Percentiles rank a stretch among this genome's conserved stretches.
These are phyloP conservation scores for Alternaria arbusti DNA, from an alignment of 2,329 filamentous ascomycete genomes.

Conservation along the genomic window DNA sequence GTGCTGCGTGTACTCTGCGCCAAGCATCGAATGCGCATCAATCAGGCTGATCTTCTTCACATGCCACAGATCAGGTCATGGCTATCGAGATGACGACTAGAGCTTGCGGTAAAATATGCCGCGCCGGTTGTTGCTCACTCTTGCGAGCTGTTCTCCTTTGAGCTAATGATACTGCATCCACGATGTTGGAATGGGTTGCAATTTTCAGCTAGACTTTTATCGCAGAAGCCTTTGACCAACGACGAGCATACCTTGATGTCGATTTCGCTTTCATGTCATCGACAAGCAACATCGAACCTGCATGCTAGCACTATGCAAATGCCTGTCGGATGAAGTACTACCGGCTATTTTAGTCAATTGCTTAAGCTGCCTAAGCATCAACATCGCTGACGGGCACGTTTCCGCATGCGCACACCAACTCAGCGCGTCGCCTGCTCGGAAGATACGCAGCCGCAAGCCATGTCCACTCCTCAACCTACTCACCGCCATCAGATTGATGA, in stretches of 20 bases:
- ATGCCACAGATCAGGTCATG: background rate
- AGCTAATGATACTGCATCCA: background rate
- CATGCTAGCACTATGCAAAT: background rate
- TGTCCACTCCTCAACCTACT: background rate
- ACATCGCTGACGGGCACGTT: background rate
- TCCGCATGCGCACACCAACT: conserved; percentile 1
- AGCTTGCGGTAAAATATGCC: background rate
- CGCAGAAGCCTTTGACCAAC: background rate
- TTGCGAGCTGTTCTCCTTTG: too few relatives aligned
- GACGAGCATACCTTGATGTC: background rate
- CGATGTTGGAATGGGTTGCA: background rate
- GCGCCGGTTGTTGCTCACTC: background rate
- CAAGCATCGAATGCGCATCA: conserved; percentile 13
- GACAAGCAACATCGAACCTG: background rate
- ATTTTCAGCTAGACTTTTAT: background rate
- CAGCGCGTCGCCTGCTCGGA: background rate
- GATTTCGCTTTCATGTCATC: background rate
- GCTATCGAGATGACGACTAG: background rate
- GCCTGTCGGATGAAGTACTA: background rate
- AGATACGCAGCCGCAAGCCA: conserved; percentile 1
- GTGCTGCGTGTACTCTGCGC: conserved; percentile 9
- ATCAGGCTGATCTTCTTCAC: conserved; percentile 3
- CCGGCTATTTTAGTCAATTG: conserved; percentile 14
- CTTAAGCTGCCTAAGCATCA: conserved; percentile 12
- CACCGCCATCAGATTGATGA: background rate